Evolutionary conservation across 352 stramenopile genomes (phyloP).

Genomic region (Phytophthora brassicae): DNA sequence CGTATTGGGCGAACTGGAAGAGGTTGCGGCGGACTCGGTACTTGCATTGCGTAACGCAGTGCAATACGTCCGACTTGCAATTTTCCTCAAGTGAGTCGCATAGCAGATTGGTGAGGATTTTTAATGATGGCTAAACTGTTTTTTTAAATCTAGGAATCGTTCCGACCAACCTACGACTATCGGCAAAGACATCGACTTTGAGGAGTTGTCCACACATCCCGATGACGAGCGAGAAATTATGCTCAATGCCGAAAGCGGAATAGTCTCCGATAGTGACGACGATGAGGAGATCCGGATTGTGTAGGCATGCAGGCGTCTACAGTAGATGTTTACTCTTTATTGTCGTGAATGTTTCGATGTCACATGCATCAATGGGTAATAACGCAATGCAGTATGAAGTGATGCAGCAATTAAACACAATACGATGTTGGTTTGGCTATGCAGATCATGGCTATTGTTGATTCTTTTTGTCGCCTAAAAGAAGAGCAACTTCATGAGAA

Average conservation of each 20-base stretch:
- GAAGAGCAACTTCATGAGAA: slow-evolving; percentile 87
- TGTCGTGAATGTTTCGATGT: slow-evolving; percentile 21
- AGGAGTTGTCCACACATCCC: slow-evolving; percentile 36
- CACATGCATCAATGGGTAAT: slow-evolving; percentile 19
- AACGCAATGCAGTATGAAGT: slow-evolving; percentile 14
- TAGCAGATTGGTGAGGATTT: not conserved
- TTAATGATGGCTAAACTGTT: not conserved
- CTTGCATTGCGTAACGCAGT: slow-evolving; percentile 76
- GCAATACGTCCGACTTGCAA: slow-evolving; percentile 78
- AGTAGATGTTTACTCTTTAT: slow-evolving; percentile 8
- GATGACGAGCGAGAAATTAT: slow-evolving; percentile 54
- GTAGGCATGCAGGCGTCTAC: slow-evolving; percentile 27
- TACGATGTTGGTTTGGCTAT: slow-evolving; percentile 18
- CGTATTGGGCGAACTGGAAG: slow-evolving; percentile 79
- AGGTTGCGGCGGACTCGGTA: slow-evolving; percentile 77
- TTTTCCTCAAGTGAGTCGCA: slow-evolving; percentile 85
- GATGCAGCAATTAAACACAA: slow-evolving; percentile 3
- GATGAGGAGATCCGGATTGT: slow-evolving; percentile 34
- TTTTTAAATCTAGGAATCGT: slow-evolving; percentile 46
- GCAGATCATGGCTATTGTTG: slow-evolving; percentile 6
- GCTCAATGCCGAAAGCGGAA: slow-evolving; percentile 49
- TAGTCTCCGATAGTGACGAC: slow-evolving; percentile 40
- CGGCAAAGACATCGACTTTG: slow-evolving; percentile 70
- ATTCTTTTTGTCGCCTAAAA: slow-evolving; percentile 56
- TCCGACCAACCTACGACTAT: slow-evolving; percentile 45